A percentile compares a stretch with the other conserved stretches of the same genome.
phyloP scores from a whole-genome alignment of 1,284 basidiomycete genomes.

The Microbotryomycetes sp. region DNA sequence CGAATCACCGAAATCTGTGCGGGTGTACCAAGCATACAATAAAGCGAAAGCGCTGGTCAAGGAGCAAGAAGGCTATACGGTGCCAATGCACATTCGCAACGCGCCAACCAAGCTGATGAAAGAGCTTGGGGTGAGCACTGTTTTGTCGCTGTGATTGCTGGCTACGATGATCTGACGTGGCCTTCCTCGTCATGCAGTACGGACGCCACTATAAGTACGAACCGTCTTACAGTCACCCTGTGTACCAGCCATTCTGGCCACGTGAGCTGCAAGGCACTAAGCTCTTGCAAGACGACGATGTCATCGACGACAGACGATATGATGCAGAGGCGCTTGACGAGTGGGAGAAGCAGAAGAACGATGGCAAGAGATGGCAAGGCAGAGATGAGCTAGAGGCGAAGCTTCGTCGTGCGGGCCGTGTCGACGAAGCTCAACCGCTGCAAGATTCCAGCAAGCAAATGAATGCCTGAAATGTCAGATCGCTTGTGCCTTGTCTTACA shows the following conservation, averaged over 20 bases:
- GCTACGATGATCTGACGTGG: no score
- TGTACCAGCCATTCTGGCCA: slow-evolving; percentile 48
- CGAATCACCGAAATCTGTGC: slow-evolving; percentile 74
- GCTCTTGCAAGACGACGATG: slow-evolving; percentile 55
- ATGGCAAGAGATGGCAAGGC: slow-evolving; percentile 60
- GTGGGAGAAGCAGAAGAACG: slow-evolving; percentile 67
- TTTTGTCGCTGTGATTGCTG: slow-evolving; percentile 49
- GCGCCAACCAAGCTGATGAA: slow-evolving; percentile 79
- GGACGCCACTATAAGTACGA: slow-evolving; percentile 55
- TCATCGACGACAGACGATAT: slow-evolving; percentile 57
- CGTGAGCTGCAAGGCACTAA: slow-evolving; percentile 42
- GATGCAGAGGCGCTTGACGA: slow-evolving; percentile 61
- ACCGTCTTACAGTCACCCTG: slow-evolving; percentile 60
- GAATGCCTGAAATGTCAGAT: no score
- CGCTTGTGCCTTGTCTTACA: no score
- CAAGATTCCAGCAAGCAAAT: no score
- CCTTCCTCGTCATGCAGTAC: background rate
- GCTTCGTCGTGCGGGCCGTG: no score
- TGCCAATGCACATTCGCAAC: slow-evolving; percentile 76
- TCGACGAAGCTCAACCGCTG: no score
- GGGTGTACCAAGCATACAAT: slow-evolving; percentile 70
- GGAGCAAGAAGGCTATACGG: slow-evolving; percentile 52
- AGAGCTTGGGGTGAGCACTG: slow-evolving; percentile 63
- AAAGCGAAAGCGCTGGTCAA: slow-evolving; percentile 39
- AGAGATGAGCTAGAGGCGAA: slow-evolving; percentile 28